A percentile compares a stretch with the other conserved stretches of the same genome.
These are phyloP conservation scores for Thraustotheca clavata DNA, from an alignment of 352 stramenopile genomes.

Conservation along the genomic window DNA sequence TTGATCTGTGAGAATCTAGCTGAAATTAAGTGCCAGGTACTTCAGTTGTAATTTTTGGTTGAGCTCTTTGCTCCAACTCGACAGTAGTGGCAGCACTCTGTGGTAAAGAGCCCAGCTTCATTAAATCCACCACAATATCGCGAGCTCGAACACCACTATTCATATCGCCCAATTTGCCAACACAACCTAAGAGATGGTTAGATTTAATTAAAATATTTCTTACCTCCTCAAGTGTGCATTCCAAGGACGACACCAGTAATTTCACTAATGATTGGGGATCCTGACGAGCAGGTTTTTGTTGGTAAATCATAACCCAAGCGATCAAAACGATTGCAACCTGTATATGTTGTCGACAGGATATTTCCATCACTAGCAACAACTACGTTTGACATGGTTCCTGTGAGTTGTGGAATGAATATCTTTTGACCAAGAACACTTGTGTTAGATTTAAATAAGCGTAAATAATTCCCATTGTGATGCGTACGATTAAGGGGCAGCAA, in stretches of 20 bases:
- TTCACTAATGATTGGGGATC: background rate
- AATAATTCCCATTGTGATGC: background rate
- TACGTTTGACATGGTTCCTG: background rate
- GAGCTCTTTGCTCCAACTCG: background rate
- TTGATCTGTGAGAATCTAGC: background rate
- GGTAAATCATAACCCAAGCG: background rate
- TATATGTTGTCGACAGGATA: background rate
- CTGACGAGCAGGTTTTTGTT: background rate
- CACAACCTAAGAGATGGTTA: background rate
- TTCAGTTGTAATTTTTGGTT: background rate
- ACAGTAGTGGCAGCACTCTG: background rate
- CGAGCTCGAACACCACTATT: background rate
- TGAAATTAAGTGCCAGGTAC: background rate
- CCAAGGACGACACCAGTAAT: background rate
- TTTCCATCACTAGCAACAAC: background rate
- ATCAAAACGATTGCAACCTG: background rate
- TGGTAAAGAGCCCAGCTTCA: background rate
- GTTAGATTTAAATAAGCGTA: background rate
- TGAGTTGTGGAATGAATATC: background rate
- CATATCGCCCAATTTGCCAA: background rate
- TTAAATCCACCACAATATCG: background rate
- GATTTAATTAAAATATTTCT: background rate
- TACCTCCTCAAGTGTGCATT: constrained; percentile 14
- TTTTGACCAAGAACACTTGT: background rate
- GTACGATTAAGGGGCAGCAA: background rate